Evolutionary conservation across 2,329 filamentous ascomycete species (phyloP), one percentile per base, ranked within the genome.

Genomic region (Sclerotinia borealis): DNA sequence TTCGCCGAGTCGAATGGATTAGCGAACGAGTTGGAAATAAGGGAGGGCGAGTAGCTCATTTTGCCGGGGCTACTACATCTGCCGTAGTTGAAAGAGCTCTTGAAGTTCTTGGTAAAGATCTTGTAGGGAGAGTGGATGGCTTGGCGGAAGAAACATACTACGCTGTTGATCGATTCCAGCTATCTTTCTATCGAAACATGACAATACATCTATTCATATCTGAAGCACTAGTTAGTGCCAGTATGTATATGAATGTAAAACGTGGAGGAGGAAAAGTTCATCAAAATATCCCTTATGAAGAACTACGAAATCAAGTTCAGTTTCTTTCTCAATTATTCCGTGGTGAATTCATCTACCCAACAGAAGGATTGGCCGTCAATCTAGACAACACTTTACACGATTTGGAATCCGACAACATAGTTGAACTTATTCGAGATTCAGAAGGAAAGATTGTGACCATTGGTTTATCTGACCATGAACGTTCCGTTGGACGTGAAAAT

Each of bases 111-210:
- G 95, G 95, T 0, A 91, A 91, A 61, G 90, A 95, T 58, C 83
- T 99, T 1, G 92, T 99, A 0, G 92, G 93, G 5, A 80, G 88
- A 5, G 82, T 96, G 0, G 83, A 88, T 43, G 91, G 88, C 0
- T 78, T 99, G 6, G 89, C 90, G 0, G 95, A 99, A 74, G 91
- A 91, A 22, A 98, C 95, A 0, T 98, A 91, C 76, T 96, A 91
- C 72, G 95, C 95, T 5, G 92, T 97, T 45, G 95, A 99, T 75
- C 85, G 92, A 60, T 99, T 99, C 79, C 95, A 99, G 74, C 83
- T 99, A 11, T 96, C 92, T 0, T 99, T 99, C 76, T 99, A 99
- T 77, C 88, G 95, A 59, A 99, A 99, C 76, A 98, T 98, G 95
- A 97, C 93, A 0, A 99, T 99, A 66, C 95, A 99, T 74, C 83